Conservation (phyloP, 2,329 filamentous ascomycete species). For the Xylaria sp. region DNA sequence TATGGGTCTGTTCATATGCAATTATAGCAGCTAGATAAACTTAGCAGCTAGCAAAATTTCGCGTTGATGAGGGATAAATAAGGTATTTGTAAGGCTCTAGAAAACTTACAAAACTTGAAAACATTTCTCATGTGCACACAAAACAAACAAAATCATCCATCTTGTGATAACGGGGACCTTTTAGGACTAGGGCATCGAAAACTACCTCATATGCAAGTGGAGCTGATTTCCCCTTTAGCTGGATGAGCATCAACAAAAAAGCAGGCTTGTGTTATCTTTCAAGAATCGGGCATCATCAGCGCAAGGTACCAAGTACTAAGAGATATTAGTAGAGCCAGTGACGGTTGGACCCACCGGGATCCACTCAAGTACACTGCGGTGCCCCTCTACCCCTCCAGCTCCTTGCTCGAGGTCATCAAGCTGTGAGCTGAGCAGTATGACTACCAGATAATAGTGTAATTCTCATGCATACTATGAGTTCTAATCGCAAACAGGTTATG, state of each 20-base stretch:
- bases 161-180: slow-evolving; percentile 28
- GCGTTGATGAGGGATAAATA: not conserved
- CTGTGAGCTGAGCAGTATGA: not conserved
- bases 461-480: not conserved
- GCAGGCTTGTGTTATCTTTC: not conserved
- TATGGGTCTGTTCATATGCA: slow-evolving; percentile 37
- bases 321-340: no score
- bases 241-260: not conserved
- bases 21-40: slow-evolving; percentile 21
- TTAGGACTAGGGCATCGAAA: slow-evolving; percentile 31
- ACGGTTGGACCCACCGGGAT: no score
- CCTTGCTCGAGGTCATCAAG: not conserved
- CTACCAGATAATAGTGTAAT: no score
- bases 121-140: slow-evolving; percentile 6
- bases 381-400: slow-evolving; percentile 34
- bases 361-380: no score
- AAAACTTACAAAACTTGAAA: not conserved
- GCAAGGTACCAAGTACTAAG: not conserved
- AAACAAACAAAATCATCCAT: slow-evolving; percentile 18
- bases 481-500: not conserved
- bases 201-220: slow-evolving; percentile 14
- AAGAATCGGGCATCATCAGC: slow-evolving; percentile 24
- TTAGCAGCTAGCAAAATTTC: slow-evolving; percentile 19
- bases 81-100: not conserved
- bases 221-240: slow-evolving; percentile 5